Base-by-base conservation (phyloP, 805 yeast genomes). In the Suhomyces tanzawaensis region DNA sequence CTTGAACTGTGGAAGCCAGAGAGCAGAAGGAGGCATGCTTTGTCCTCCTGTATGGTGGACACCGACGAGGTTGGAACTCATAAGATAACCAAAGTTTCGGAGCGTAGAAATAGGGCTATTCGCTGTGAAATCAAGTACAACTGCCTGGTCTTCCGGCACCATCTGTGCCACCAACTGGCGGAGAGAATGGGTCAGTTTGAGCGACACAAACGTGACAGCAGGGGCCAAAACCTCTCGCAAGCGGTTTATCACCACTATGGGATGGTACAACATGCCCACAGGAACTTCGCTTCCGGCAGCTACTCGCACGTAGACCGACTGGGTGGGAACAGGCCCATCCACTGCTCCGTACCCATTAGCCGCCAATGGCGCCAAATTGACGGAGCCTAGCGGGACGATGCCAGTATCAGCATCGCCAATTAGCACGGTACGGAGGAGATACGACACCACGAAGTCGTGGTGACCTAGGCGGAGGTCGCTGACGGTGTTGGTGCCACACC, bases 401-500 rank as follows among this genome's bases (percentile, higher is more conserved):
- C 24, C 23, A 9, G 27, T 13, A 19, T 29, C 28, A 6, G 6
- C 32, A 3, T 34, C 37, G 9, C 9, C n/a, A 24, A 33, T 11
- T 6, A 44, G 23, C 4, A 37, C 9, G 14, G 4, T 16, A 11
- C 22, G 8, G 17, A 49, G 34, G 11, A 51, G 7, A 9, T 25
- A 19, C 14, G 24, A 32, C n/a, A 34, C 12, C 3, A 42, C 17
- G 16, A 47, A 37, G 17, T 37, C 34, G 34, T 35, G 34, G 29
- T 42, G 39, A 14, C 25, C 22, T 14, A 46, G 44, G 4, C 45
- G 45, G 3, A 25, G 41, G 32, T 41, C 41, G 22, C 44, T 51
- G 1, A 55, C 28, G 1, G 55, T 56, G 19, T 46, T 47, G 18
- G 45, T 49, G 3, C 64, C 65, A 42, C 65, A 60, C 61, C 63